A percentile compares a stretch with the other conserved stretches of the same genome.
Evolutionary conservation across 352 stramenopile genomes (phyloP).

Genomic region (Aphanomyces astaci): DNA sequence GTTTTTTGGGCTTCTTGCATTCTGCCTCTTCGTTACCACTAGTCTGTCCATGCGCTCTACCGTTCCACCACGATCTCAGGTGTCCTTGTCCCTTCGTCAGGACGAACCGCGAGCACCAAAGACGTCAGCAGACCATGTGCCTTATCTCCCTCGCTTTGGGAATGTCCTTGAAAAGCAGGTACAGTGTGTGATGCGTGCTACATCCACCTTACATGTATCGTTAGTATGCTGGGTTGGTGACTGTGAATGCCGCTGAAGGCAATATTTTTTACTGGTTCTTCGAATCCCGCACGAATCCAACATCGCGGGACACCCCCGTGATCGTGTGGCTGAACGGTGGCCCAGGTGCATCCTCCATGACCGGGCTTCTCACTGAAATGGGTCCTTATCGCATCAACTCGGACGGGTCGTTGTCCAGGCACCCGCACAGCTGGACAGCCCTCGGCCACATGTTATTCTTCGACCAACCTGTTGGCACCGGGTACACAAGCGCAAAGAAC

Average conservation of each 20-base stretch:
- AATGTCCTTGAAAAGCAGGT: conserved; percentile 8
- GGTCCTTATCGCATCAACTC: conserved; percentile 62
- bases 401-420: conserved; percentile 59
- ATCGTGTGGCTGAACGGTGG: conserved; percentile 78
- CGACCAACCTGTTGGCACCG: conserved; percentile 73
- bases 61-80: neutral
- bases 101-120: neutral
- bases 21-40: neutral
- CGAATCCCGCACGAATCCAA: conserved; percentile 44
- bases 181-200: too few relatives aligned
- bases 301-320: conserved; percentile 46
- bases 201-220: conserved; percentile 10
- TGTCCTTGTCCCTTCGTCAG: neutral
- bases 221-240: conserved; percentile 63
- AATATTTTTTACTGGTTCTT: conserved; percentile 85
- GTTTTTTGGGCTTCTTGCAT: neutral
- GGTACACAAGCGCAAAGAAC: conserved; percentile 65
- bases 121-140: neutral
- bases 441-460: conserved; percentile 80
- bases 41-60: neutral
- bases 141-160: conserved; percentile 10
- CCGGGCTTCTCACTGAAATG: conserved; percentile 64
- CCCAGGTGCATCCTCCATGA: conserved; percentile 73
- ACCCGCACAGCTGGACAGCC: conserved; percentile 62
- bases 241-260: conserved; percentile 49